Evolutionary conservation across 352 stramenopile genomes (phyloP).

Genomic region (Globisporangium heterothallicum): DNA sequence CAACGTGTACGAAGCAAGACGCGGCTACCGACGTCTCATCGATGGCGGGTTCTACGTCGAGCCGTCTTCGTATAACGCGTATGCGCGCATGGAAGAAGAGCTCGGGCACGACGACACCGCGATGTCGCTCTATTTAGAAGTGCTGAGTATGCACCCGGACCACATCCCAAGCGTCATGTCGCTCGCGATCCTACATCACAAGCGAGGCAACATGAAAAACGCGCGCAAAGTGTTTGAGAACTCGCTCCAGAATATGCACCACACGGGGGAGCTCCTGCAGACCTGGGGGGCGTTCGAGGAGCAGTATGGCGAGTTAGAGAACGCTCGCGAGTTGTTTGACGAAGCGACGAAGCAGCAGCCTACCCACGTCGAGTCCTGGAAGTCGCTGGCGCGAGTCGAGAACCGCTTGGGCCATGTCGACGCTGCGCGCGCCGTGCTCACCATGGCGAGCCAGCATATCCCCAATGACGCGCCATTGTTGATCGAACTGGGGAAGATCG

Average conservation of each 20-base stretch:
- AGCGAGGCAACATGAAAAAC: constrained; percentile 33
- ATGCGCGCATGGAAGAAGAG: constrained; percentile 80
- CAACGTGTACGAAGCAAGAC: constrained; percentile 67
- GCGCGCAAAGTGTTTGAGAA: constrained; percentile 67
- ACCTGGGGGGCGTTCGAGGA: constrained; percentile 80
- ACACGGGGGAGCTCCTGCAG: constrained; percentile 50
- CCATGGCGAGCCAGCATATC: constrained; percentile 60
- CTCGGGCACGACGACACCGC: constrained; percentile 66
- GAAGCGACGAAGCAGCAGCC: constrained; percentile 68
- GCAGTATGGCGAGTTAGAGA: constrained; percentile 51
- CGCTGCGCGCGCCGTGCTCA: constrained; percentile 57
- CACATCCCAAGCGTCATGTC: constrained; percentile 79
- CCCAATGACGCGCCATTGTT: constrained; percentile 63
- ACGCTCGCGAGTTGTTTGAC: constrained; percentile 69
- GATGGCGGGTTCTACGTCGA: constrained; percentile 71
- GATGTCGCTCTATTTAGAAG: constrained; percentile 54
- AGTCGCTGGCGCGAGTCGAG: constrained; percentile 60
- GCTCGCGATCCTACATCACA: constrained; percentile 60
- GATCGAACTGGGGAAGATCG: constrained; percentile 76
- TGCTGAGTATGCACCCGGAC: constrained; percentile 52
- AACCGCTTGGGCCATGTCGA: constrained; percentile 52
- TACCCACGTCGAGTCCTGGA: constrained; percentile 64
- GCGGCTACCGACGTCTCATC: constrained; percentile 66
- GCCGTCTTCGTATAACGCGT: constrained; percentile 74
- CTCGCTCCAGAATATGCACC: constrained; percentile 44